These are phyloP conservation scores for Fistulifera solaris DNA, from an alignment of 108 stramenopile species.

Conservation along the genomic window DNA sequence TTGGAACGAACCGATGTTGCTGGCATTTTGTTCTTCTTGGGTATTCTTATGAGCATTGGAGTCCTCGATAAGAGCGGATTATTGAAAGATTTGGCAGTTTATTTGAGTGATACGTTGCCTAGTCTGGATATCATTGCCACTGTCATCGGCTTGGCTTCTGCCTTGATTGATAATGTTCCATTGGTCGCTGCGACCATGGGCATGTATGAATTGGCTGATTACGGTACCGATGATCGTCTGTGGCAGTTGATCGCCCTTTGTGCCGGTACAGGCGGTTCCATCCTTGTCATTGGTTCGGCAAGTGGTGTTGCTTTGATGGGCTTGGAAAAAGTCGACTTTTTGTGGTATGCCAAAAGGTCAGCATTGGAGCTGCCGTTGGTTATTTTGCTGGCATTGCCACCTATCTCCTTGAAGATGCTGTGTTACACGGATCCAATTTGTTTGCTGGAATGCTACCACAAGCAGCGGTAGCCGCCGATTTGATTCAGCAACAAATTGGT, in stretches of 20 bases:
- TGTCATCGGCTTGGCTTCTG: constrained; percentile 85
- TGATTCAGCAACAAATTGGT: constrained; percentile 8
- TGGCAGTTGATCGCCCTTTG: constrained; percentile 95
- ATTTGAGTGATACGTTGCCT: constrained; percentile 78
- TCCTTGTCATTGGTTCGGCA: constrained; percentile 88
- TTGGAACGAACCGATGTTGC: constrained; percentile 78
- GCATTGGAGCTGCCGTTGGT: constrained; percentile 73
- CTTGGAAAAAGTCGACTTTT: constrained; percentile 90
- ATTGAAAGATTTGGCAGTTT: constrained; percentile 77
- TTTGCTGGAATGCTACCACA: constrained; percentile 24
- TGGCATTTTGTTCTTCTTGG: constrained; percentile 90
- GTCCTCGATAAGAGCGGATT: constrained; percentile 88
- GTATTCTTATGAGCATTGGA: constrained; percentile 92
- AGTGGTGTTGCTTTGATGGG: constrained; percentile 93
- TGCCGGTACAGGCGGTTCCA: constrained; percentile 91
- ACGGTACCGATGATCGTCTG: constrained; percentile 80
- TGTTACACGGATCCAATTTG: constrained; percentile 46
- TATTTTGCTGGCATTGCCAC: constrained; percentile 89
- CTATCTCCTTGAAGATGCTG: constrained; percentile 63
- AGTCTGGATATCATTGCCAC: constrained; percentile 89
- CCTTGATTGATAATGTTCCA: constrained; percentile 92
- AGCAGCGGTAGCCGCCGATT: constrained; percentile 20
- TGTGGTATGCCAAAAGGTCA: constrained; percentile 91
- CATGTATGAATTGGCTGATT: constrained; percentile 87
- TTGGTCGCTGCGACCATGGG: constrained; percentile 90